phyloP scores from a whole-genome alignment of 2,329 filamentous ascomycete species.

The Metarhizium brunneum region DNA sequence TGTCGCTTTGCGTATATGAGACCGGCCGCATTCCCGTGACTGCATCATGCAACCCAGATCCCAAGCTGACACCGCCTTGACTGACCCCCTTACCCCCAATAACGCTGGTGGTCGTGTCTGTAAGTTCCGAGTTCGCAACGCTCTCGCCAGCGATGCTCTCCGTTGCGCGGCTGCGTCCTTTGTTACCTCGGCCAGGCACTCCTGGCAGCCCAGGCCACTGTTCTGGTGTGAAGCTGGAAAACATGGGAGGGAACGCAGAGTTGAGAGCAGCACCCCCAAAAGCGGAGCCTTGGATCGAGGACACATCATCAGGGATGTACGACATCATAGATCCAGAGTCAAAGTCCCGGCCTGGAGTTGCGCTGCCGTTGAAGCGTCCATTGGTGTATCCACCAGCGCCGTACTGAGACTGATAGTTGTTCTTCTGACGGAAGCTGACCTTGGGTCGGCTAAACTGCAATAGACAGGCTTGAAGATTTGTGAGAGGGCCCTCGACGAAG shows the following conservation, averaged over 20 bases:
- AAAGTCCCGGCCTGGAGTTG: conserved; percentile 40
- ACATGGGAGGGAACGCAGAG: conserved; percentile 82
- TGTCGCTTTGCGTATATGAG: conserved; percentile 58
- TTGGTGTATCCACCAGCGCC: conserved; percentile 29
- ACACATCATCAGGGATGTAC: conserved; percentile 95
- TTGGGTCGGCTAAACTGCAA: conserved; percentile 93
- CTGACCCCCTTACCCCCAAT: conserved; percentile 66
- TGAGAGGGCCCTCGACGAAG: conserved; percentile 88
- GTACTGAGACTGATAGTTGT: conserved; percentile 63
- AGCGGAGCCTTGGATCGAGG: conserved; percentile 86
- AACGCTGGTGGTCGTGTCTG: conserved; percentile 72
- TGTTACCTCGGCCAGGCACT: conserved; percentile 54
- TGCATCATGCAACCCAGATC: conserved; percentile 65
- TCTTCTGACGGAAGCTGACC: conserved; percentile 85
- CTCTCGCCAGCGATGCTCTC: conserved; percentile 87
- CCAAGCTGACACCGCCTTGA: conserved; percentile 81
- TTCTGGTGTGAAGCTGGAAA: conserved; percentile 81
- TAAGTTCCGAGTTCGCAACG: conserved; percentile 81
- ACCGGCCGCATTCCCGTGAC: conserved; percentile 55
- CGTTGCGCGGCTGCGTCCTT: conserved; percentile 56
- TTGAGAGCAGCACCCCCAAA: conserved; percentile 73
- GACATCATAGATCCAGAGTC: conserved; percentile 86
- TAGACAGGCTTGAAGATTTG: conserved; percentile 90
- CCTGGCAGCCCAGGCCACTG: conserved; percentile 78
- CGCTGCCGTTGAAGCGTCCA: conserved; percentile 30